Conservation (phyloP, 495 filamentous ascomycete genomes). For the Aspergillus wentii region DNA sequence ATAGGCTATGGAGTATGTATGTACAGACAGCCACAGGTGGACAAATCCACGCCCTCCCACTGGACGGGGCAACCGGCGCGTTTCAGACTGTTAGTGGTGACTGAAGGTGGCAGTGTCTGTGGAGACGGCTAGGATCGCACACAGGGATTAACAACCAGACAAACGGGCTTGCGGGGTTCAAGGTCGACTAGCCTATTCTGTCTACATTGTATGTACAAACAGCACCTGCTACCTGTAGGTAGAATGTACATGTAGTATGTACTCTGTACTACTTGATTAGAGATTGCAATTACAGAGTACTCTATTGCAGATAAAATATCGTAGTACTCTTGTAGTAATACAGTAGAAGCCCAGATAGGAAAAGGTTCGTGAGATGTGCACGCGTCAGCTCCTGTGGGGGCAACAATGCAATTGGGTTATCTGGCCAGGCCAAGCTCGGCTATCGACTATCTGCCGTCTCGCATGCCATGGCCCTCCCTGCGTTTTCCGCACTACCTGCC, state of each 20-base stretch:
- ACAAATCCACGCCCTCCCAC: too few relatives aligned
- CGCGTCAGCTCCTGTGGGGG: conserved; percentile 36
- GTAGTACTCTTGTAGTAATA: conserved; percentile 6
- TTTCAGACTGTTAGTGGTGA: conserved; percentile 33
- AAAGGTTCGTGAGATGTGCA: conserved; percentile 29
- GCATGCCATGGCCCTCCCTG: too few relatives aligned
- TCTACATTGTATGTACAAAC: too few relatives aligned
- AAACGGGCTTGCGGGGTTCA: conserved; percentile 29
- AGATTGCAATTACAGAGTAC: not conserved
- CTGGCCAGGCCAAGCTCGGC: conserved; percentile 35
- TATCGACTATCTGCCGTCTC: conserved; percentile 46
- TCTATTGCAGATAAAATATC: conserved; percentile 7
- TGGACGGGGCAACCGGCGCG: conserved; percentile 17
- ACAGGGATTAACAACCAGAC: conserved; percentile 29
- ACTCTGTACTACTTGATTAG: not conserved
- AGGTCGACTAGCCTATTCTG: conserved; percentile 6
- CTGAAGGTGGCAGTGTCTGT: conserved; percentile 33
- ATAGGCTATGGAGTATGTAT: too few relatives aligned
- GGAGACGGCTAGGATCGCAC: conserved; percentile 31
- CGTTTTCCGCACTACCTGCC: too few relatives aligned
- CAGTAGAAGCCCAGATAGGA: conserved; percentile 15
- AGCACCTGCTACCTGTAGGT: too few relatives aligned
- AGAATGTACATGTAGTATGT: too few relatives aligned
- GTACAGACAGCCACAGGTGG: too few relatives aligned
- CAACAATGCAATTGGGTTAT: conserved; percentile 26